phyloP scores from a whole-genome alignment of 345 rosid genomes.

The Zanthoxylum bungeanum region DNA sequence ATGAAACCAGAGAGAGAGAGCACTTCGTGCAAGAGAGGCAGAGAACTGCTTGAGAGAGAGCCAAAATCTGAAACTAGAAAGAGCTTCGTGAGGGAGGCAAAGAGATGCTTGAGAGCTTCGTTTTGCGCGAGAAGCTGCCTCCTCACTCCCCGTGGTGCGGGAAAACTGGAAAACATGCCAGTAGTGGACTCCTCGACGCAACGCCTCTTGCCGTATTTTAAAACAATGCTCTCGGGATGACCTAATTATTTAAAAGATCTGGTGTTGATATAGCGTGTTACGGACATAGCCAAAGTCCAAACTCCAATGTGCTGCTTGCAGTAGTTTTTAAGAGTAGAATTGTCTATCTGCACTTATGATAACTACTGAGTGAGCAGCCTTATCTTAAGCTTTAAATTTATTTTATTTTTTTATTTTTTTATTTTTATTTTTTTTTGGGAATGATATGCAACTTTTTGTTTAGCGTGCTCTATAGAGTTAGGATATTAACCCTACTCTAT shows the following conservation, averaged over 20 bases:
- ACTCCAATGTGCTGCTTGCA: not conserved
- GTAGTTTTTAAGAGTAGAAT: not conserved
- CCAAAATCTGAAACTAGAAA: too few species aligned
- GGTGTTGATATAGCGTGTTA: not conserved
- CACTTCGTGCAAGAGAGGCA: too few species aligned
- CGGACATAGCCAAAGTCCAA: too few species aligned
- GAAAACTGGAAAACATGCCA: too few species aligned
- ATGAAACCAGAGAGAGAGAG: too few species aligned
- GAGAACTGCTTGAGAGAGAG: too few species aligned
- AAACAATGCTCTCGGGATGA: not conserved
- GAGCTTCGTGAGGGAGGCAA: too few species aligned
- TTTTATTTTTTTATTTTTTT: not conserved
- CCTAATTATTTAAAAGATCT: not conserved
- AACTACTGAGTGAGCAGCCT: not conserved
- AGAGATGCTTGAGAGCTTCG: too few species aligned
- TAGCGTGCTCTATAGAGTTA: not conserved
- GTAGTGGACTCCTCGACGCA: too few species aligned
- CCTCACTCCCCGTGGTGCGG: too few species aligned
- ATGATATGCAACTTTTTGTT: not conserved
- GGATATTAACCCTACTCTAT: not conserved
- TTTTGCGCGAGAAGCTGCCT: too few species aligned
- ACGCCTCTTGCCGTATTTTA: too few species aligned
- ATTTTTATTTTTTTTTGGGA: not conserved
- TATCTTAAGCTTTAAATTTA: not conserved
- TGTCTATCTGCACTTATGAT: not conserved